Base-by-base conservation (phyloP, 2,329 filamentous ascomycete genomes). In the Colletotrichum sp. region DNA sequence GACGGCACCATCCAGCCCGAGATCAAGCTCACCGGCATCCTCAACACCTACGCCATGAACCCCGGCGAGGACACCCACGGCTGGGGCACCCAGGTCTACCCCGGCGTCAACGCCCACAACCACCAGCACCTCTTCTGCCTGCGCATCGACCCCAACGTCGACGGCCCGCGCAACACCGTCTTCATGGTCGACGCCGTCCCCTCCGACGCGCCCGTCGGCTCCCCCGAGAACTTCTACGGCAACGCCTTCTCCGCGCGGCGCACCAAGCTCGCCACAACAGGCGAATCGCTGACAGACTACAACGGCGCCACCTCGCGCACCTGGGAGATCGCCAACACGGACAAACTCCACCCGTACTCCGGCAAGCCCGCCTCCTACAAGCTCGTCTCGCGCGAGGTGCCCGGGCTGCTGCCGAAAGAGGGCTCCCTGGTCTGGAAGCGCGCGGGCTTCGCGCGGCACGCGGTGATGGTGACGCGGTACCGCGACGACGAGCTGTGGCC, bases 111-210 rank as follows among this genome's bases (percentile, higher is more conserved):
- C 81, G 96, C 96, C 1, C 96, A 98, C 87, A 98, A 98, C 87
- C 96, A 98, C 85, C 96, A 98, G 85, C 96, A 98, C 84, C 90
- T 98, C 36, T 98, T 98, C 91, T 98, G 95, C 82, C 88, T 98
- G 59, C 95, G 96, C 57, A 88, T 98, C 59, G 95, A 98, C 83
- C 92, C 96, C 36, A 97, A 96, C 82, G 91, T 98, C 71, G 96
- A 98, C 82, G 96, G 96, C 0, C 91, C 93, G 1, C 90, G 93
- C 78, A 98, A 98, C 84, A 96, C 95, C 0, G 89, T 98, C 75
- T 96, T 95, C 88, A 92, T 96, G 85, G 93, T 94, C 15, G 96
- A 98, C 80, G 94, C 95, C 1, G 89, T 92, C 1, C 88, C 90
- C 1, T 93, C 93, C 0, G 89, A 94, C 0, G 95, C 92, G 1